phyloP scores from a whole-genome alignment of 1,284 basidiomycete genomes.

The Moesziomyces sp. region DNA sequence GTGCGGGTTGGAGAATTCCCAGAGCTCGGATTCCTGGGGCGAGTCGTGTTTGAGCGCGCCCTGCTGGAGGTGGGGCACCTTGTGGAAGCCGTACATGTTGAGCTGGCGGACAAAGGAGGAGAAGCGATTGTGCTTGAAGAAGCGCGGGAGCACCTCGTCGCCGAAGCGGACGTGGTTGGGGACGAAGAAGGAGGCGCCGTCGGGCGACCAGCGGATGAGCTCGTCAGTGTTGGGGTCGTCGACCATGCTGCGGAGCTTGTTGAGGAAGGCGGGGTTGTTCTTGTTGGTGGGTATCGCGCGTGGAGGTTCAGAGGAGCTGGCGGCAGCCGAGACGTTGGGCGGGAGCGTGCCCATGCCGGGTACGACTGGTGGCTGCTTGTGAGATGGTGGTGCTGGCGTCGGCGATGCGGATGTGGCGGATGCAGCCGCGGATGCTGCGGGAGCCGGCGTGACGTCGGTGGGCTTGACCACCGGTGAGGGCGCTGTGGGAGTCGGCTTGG shows the following conservation, averaged over 20 bases:
- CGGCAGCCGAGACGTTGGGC: conserved; percentile 22
- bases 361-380: conserved; percentile 32
- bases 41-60: conserved; percentile 77
- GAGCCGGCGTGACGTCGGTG: conserved; percentile 20
- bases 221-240: conserved; percentile 83
- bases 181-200: conserved; percentile 91
- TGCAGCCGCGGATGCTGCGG: conserved; percentile 5
- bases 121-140: conserved; percentile 74
- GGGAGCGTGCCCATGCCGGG: conserved; percentile 42
- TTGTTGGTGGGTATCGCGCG: conserved; percentile 55
- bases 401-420: conserved; percentile 3
- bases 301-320: conserved; percentile 11
- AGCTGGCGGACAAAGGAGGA: conserved; percentile 88
- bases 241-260: conserved; percentile 91
- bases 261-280: conserved; percentile 82
- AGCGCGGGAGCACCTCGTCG: conserved; percentile 73
- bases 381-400: not conserved
- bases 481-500: conserved; percentile 17
- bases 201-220: conserved; percentile 88
- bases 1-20: conserved; percentile 91
- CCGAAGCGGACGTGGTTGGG: conserved; percentile 93
- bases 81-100: conserved; percentile 76
- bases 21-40: conserved; percentile 79
- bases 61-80: conserved; percentile 85
- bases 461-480: conserved; percentile 25